Base-by-base conservation (phyloP, 225 moss, liverwort and hornwort genomes). In the Lunularia cruciata region DNA sequence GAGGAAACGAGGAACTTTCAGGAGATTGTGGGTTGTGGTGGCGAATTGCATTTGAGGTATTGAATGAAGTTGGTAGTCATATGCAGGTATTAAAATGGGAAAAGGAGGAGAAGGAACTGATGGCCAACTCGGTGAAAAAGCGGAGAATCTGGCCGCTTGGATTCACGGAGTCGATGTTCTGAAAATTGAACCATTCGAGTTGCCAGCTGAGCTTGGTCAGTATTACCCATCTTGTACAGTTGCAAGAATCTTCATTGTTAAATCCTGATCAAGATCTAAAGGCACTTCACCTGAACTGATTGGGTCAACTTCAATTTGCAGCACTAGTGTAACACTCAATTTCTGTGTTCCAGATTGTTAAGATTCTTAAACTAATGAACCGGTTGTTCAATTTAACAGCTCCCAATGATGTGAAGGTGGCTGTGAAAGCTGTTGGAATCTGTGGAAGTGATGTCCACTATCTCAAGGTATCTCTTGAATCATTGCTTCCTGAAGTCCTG, bases 391-490 rank as follows among this genome's bases (percentile, higher is more conserved):
- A 18, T 2, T 48, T 20, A 22, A 34, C 86, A 92, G 92, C 77
- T 45, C 73, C 84, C 35, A 6, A 68, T 62, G 84, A 92, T 72
- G 92, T 77, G 77, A 81, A 78, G 47, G 79, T 98, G 67, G 64
- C 76, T 36, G 86, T 98, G 28, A 98, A 98, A 76, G 90, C 96
- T 7, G 96, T 98, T 33, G 92, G 96, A 58, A 98, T 98, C 60
- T 98, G 96, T 35, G 96, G 96, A 9, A 98, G 96, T 72, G 96
- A 92, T 83, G 92, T 98, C 13, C 96, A 98, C 56, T 98, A 92
- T 40, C 57, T 98, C 9, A 87, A 92, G 90, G 96, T 91, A 53
- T 19, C 27, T 65, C 0, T 12, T 30, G 8, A 20, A 8, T 20
- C 51, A 8, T 5, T 51, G n/a, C 25, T 7, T 8, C 8, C 8